Conservation (phyloP, 192 early-diverging fungal species). For the Umbelopsis sp. region DNA sequence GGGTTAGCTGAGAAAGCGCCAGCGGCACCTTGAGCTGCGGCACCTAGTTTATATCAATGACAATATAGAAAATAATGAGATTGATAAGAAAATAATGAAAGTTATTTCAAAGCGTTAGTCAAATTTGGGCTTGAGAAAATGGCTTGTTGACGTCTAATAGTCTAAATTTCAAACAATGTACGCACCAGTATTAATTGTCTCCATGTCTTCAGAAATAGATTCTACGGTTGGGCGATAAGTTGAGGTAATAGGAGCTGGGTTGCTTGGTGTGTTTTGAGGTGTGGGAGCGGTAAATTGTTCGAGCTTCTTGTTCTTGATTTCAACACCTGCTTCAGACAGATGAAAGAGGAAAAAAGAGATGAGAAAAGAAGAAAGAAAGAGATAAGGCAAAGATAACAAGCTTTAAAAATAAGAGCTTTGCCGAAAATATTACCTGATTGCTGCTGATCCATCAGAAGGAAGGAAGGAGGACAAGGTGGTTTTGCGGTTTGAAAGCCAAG, state of each 20-base stretch:
- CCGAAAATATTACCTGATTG: conserved; percentile 17
- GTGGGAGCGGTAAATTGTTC: conserved; percentile 56
- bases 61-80: not conserved
- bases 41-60: not conserved
- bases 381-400: not conserved
- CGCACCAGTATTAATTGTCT: conserved; percentile 39
- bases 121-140: not conserved
- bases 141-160: not conserved
- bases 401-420: not conserved
- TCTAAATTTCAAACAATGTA: not conserved
- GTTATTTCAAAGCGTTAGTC: conserved; percentile 1
- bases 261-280: conserved; percentile 60
- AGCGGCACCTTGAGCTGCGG: conserved; percentile 25
- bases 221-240: conserved; percentile 47
- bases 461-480: conserved; percentile 20
- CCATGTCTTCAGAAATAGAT: conserved; percentile 55
- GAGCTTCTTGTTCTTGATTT: conserved; percentile 57
- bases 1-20: conserved; percentile 57
- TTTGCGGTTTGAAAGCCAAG: conserved; percentile 7
- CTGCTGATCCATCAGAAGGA: conserved; percentile 23
- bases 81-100: not conserved
- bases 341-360: not conserved
- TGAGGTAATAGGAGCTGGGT: conserved; percentile 56
- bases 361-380: not conserved
- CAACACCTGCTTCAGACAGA: conserved; percentile 26